phyloP scores from a whole-genome alignment of 257 asterid genomes.

The Solanum gandarillasii region DNA sequence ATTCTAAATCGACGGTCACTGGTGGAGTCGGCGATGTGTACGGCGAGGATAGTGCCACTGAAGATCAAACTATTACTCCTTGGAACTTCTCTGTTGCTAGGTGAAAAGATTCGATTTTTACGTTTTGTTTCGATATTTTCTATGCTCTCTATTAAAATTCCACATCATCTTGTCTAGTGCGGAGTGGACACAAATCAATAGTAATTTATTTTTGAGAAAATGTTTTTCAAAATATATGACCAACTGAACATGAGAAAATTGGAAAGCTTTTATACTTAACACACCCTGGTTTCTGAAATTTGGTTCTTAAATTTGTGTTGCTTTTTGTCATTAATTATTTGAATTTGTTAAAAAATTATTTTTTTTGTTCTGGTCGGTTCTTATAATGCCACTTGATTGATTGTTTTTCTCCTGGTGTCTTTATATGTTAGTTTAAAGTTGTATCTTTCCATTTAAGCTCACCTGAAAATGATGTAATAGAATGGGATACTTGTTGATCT shows the following conservation, averaged over 20 bases:
- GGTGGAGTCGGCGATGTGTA: slow-evolving; percentile 71
- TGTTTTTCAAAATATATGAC: neutral
- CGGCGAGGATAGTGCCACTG: slow-evolving; percentile 81
- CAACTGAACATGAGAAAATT: neutral
- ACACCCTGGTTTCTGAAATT: neutral
- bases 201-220: neutral
- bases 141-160: neutral
- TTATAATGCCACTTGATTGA: neutral
- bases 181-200: neutral
- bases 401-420: neutral
- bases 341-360: neutral
- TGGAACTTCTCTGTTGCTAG: slow-evolving; percentile 73
- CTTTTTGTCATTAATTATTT: neutral
- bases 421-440: neutral
- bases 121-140: slow-evolving; percentile 8
- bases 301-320: neutral
- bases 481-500: neutral
- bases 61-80: slow-evolving; percentile 61
- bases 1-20: slow-evolving; percentile 28
- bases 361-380: neutral
- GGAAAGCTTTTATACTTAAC: neutral
- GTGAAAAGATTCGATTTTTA: slow-evolving; percentile 9
- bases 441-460: neutral
- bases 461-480: neutral
- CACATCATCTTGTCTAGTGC: neutral